These are phyloP conservation scores for Pyricularia grisea DNA, from an alignment of 2,329 filamentous ascomycete genomes.

Conservation along the genomic window DNA sequence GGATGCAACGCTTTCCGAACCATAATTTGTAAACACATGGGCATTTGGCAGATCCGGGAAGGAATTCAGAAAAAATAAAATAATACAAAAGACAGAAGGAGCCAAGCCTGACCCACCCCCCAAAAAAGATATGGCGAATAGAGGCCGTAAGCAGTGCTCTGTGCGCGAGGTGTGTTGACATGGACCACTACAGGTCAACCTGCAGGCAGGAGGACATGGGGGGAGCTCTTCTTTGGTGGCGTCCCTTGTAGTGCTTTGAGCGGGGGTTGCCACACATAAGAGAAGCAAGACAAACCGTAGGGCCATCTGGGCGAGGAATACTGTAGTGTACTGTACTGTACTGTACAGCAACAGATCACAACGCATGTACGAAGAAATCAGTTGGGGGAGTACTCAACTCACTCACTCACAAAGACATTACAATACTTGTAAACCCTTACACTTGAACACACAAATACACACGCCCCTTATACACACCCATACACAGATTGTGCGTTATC, in stretches of 20 bases:
- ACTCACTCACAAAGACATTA: not conserved
- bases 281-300: not conserved
- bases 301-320: not conserved
- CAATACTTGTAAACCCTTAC: not conserved
- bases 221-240: not conserved
- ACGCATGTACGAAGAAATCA: not conserved
- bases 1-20: not conserved
- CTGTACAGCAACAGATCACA: not conserved
- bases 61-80: not conserved
- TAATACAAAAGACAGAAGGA: not conserved
- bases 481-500: not conserved
- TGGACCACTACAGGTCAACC: not conserved
- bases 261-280: not conserved
- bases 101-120: too few relatives aligned
- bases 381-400: not conserved
- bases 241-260: not conserved
- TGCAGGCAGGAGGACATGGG: too few relatives aligned
- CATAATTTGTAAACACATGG: not conserved
- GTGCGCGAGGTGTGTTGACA: not conserved
- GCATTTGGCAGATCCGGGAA: not conserved
- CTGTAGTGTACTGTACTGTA: too few relatives aligned
- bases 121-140: too few relatives aligned
- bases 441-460: not conserved
- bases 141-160: not conserved
- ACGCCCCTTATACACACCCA: not conserved